Evolutionary conservation across 1,139 yeast species (phyloP), one percentile per base, ranked within the genome.

Genomic region (Lizanozyma gosingica): DNA sequence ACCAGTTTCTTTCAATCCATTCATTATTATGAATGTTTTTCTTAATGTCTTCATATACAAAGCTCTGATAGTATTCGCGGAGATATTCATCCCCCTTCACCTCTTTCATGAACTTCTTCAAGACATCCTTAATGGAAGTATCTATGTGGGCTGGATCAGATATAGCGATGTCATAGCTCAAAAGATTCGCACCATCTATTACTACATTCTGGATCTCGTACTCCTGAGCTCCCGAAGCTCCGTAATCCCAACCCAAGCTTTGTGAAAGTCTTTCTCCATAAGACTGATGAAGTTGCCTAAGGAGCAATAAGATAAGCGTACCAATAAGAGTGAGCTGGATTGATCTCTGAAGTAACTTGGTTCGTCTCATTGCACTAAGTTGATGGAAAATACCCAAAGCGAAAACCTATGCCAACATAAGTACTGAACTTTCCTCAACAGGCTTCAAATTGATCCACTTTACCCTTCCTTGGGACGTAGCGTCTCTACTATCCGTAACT

Each of bases 1-100:
- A 60, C 67, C 67, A 63, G 40, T 55, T 6, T 6, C 9, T 22
- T 6, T 22, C 9, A 11, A 22, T 22, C 29, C 29, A 22, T 6
- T 22, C 29, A 6, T 11, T 22, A 22, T 22, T 11, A 6, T 22
- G 6, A 6, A 22, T 22, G 11, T 22, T 22, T 11, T 22, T 22
- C 29, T 22, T 22, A 11, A 22, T 6, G 11, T 22, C 29, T 6
- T 22, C 29, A 6, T 6, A 22, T 22, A 22, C 11, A 11, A 22
- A 22, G 6, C 11, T 11, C 29, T 6, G 29, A 11, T 22, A 22
- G 6, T 22, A 11, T 6, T 22, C 29, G 6, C 11, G 6, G 11
- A 22, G 29, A 11, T 22, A 22, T 11, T 11, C 29, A 11, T 22
- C 29, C 11, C 9, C 11, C 29, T 22, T 22, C 9, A 22, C 11